A percentile compares a stretch with the other conserved stretches of the same genome.
phyloP scores from a whole-genome alignment of 257 asterid genomes.

The Nicotiana knightiana region DNA sequence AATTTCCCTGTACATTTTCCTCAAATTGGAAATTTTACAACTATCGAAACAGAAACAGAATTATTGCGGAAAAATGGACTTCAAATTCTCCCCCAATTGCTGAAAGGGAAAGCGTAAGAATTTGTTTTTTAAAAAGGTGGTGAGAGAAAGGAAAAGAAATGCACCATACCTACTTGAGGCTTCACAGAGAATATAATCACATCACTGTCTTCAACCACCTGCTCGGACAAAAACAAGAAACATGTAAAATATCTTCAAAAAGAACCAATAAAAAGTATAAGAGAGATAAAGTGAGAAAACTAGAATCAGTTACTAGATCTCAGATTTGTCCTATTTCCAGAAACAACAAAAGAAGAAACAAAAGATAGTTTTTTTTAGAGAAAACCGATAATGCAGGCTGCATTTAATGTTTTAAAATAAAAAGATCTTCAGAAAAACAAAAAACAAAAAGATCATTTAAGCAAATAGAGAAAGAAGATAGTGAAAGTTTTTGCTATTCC shows the following conservation, averaged over 20 bases:
- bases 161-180: constrained; percentile 78
- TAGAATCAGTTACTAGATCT: neutral
- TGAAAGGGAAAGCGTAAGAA: neutral
- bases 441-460: neutral
- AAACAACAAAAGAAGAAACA: neutral
- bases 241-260: neutral
- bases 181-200: constrained; percentile 84
- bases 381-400: neutral
- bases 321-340: neutral
- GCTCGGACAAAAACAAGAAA: constrained; percentile 22
- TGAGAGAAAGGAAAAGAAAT: neutral
- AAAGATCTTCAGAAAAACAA: neutral
- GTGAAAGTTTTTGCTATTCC: neutral
- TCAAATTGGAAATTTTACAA: neutral
- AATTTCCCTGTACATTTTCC: neutral
- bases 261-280: neutral
- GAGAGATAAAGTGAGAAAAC: neutral
- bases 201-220: constrained; percentile 88
- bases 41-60: neutral
- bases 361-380: neutral
- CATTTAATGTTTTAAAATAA: neutral
- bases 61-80: neutral
- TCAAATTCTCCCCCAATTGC: neutral
- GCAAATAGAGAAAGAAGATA: neutral
- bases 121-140: neutral